Percentiles rank a stretch among this genome's conserved stretches.
Conservation (phyloP, 805 yeast species). For the Zygosaccharomyces bailii region DNA sequence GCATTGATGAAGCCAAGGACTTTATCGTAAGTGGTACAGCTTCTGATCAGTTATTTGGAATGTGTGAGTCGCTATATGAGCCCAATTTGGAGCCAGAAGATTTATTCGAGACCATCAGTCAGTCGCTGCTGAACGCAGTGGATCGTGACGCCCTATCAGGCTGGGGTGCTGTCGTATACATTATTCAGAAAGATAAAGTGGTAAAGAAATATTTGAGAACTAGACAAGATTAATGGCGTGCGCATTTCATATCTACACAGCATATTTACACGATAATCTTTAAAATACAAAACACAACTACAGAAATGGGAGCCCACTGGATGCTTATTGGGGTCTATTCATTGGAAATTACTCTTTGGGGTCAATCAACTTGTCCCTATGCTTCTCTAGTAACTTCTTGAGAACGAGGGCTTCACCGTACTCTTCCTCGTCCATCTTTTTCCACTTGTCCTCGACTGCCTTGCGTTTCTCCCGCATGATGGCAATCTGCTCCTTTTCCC, state of each 20-base stretch:
- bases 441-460: slow-evolving; percentile 53
- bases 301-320: not conserved
- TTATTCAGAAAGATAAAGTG: slow-evolving; percentile 88
- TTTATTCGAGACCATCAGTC: slow-evolving; percentile 91
- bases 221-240: slow-evolving; percentile 73
- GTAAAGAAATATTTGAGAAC: slow-evolving; percentile 83
- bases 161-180: slow-evolving; percentile 96
- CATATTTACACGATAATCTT: slow-evolving; percentile 8
- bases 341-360: not conserved
- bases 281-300: not conserved
- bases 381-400: slow-evolving; percentile 59
- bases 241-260: slow-evolving; percentile 6
- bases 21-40: slow-evolving; percentile 96
- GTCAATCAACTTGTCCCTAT: slow-evolving; percentile 35
- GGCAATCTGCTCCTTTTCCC: slow-evolving; percentile 51
- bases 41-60: slow-evolving; percentile 93
- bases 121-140: slow-evolving; percentile 87
- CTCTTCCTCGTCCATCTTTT: slow-evolving; percentile 66
- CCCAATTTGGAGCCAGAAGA: slow-evolving; percentile 93
- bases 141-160: slow-evolving; percentile 98
- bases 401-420: slow-evolving; percentile 73
- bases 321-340: too few relatives aligned
- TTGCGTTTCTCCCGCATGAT: slow-evolving; percentile 56
- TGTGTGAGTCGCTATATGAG: slow-evolving; percentile 96
- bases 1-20: slow-evolving; percentile 92